Percentiles rank a stretch among this genome's conserved stretches.
Conservation (phyloP, 1,139 yeast species). For the Diutina neorugosa region DNA sequence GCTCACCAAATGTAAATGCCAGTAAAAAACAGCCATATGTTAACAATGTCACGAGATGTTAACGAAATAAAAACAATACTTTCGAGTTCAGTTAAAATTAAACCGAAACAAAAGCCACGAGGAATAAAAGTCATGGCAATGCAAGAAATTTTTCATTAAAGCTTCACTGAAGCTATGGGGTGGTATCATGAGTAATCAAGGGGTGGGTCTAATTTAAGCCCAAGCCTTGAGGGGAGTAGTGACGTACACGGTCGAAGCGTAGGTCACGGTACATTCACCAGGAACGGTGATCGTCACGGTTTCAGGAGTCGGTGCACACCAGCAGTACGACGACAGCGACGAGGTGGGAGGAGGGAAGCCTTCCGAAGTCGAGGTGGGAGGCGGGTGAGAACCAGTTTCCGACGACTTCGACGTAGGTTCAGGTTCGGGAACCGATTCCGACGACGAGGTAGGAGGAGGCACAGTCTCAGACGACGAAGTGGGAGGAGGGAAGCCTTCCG, state of each 20-base stretch:
- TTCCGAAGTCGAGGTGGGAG: too few relatives aligned
- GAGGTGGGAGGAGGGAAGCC: background rate
- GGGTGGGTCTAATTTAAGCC: background rate
- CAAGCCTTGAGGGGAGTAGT: background rate
- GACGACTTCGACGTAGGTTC: too few relatives aligned
- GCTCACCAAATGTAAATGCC: background rate
- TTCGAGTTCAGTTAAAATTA: background rate
- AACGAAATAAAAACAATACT: background rate
- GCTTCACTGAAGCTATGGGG: background rate
- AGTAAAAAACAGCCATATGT: background rate
- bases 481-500: too few relatives aligned
- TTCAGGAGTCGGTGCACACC: background rate
- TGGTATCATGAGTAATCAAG: background rate
- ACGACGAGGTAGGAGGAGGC: background rate
- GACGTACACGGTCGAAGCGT: background rate
- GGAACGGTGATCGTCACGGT: background rate
- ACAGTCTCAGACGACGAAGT: too few relatives aligned
- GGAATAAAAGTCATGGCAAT: background rate
- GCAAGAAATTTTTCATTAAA: background rate
- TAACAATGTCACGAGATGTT: background rate
- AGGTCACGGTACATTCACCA: background rate
- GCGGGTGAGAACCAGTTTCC: background rate
- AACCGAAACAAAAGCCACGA: background rate
- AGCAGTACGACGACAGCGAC: background rate
- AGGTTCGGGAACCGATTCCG: too few relatives aligned